Conservation (phyloP, 441 rosid species). For the Corymbia citriodora region DNA sequence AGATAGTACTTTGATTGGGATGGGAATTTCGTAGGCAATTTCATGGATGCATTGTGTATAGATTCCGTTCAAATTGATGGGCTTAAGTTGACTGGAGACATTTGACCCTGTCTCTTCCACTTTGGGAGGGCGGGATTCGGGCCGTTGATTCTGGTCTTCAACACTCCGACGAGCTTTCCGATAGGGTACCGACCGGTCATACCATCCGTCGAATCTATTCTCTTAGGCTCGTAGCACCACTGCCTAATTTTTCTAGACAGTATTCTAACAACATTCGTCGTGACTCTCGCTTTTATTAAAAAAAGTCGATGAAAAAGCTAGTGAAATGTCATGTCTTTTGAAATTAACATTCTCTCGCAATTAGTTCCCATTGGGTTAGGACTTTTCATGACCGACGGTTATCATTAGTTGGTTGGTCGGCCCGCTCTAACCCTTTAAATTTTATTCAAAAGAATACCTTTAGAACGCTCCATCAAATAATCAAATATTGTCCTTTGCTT, state of each 20-base stretch:
- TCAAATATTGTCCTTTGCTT: background rate
- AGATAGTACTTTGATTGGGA: background rate
- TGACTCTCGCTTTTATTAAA: accelerated
- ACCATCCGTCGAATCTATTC: background rate
- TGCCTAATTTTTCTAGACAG: background rate
- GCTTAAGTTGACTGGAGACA: background rate
- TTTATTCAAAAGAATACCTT: background rate
- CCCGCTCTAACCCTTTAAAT: background rate
- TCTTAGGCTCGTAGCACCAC: background rate
- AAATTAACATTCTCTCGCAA: background rate
- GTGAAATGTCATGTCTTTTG: background rate
- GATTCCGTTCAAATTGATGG: background rate
- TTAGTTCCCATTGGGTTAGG: background rate
- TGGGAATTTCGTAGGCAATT: background rate
- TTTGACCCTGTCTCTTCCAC: background rate
- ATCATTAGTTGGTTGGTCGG: background rate
- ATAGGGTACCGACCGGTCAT: accelerated
- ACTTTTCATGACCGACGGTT: background rate
- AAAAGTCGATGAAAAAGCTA: background rate
- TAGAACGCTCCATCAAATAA: background rate
- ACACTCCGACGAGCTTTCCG: accelerated
- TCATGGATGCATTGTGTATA: background rate
- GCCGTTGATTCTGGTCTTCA: background rate
- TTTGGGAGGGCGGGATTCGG: background rate
- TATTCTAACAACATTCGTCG: accelerated